Base-by-base conservation (phyloP, 148 eudicot species). In the Camellia granthamiana region DNA sequence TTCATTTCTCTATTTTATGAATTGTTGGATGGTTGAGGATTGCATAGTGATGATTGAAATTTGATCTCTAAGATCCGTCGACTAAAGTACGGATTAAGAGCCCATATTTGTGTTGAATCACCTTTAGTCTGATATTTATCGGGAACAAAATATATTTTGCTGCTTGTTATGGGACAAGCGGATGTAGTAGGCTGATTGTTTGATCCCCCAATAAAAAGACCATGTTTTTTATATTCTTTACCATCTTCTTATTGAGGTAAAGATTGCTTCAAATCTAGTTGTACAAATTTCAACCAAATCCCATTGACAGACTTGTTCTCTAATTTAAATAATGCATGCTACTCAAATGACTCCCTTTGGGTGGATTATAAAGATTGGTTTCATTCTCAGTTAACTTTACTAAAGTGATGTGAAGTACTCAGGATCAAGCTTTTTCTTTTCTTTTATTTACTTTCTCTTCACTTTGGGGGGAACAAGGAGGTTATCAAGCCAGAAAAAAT, bases 221-320 rank as follows among this genome's bases (percentile, higher is more conserved):
- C 8, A 16, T 46, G 30, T 49, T 43, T 72, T 12, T 21, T 5
- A 21, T 52, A 11, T 72, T 21, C 16, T 5, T 52, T 51, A 5
- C 75, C 75, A 72, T 72, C 75, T 70, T 46, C 7, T 10, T 21
- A 72, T 4, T 52, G 41, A 72, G 16, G 42, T 6, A 72, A 72
- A 72, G 16, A 72, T 72, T 21, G 41, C 41, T 51, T 72, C 41
- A 23, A 49, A n/a, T 11, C 7, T 49, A 38, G 59, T 23, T 12
- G 51, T 72, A 15, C 5, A 51, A 23, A 1, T 16, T 58, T 19
- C n/a, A 51, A 23, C 59, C 21, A 47, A 46, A 14, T 8, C 54
- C 60, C 1, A 6, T 44, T 15, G 23, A 4, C 7, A 23, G 59
- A 49, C 41, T 4, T 72, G 10, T n/a, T 72, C n/a, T 19, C 38